Evolutionary conservation across 2,329 filamentous ascomycete species (phyloP).

Genomic region (Xylariales sp.): DNA sequence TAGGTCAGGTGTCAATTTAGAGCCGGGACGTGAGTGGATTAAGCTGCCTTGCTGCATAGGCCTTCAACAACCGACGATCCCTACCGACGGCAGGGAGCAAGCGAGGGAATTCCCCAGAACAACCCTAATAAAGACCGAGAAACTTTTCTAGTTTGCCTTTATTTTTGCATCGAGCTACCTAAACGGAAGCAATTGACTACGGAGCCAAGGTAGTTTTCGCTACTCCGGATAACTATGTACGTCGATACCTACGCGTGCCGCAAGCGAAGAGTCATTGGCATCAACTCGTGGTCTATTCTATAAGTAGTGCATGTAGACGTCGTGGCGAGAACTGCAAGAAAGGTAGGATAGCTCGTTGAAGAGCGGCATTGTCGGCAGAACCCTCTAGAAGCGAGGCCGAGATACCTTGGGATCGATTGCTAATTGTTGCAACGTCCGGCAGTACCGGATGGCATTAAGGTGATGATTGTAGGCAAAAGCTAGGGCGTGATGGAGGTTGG

Average conservation of each 20-base stretch:
- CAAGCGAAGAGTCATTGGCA: background rate
- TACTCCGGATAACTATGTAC: slow-evolving; percentile 1
- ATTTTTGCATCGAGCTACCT: background rate
- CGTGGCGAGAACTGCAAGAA: background rate
- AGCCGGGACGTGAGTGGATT: slow-evolving; percentile 21
- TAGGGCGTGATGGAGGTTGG: slow-evolving; percentile 7
- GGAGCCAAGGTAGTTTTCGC: background rate
- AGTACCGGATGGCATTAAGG: slow-evolving; percentile 24
- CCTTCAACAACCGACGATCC: slow-evolving; percentile 10
- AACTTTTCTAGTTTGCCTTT: background rate
- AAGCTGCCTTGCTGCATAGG: slow-evolving; percentile 20
- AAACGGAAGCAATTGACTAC: background rate
- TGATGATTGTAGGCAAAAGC: slow-evolving; percentile 1
- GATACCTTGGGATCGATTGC: background rate
- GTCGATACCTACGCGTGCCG: background rate
- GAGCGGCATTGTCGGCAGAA: slow-evolving; percentile 15
- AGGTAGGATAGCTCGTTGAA: background rate
- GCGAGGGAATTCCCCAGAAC: background rate
- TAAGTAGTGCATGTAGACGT: background rate
- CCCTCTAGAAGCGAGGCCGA: slow-evolving; percentile 26
- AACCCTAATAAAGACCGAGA: background rate
- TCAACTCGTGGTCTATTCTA: background rate
- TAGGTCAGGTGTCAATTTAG: slow-evolving; percentile 26
- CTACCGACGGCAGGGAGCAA: background rate
- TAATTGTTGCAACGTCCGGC: slow-evolving; percentile 17